Evolutionary conservation across 2,329 filamentous ascomycete genomes (phyloP).

Genomic region (Aspergillus costaricaensis): DNA sequence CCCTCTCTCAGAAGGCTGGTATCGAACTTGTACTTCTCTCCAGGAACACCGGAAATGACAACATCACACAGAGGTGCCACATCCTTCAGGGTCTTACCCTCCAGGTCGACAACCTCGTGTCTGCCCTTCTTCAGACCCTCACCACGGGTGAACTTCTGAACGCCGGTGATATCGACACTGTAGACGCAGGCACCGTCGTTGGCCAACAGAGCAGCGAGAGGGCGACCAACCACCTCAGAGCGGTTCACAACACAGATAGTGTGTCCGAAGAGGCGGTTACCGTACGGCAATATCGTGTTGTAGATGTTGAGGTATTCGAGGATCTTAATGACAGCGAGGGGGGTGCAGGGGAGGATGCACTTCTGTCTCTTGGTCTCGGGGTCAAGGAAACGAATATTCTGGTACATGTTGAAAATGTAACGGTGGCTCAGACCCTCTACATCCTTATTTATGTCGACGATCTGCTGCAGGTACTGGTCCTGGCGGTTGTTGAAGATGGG

Average conservation of each 20-base stretch:
- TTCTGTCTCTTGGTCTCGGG: slow-evolving; percentile 68
- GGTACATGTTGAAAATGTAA: slow-evolving; percentile 99
- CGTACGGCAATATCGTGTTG: slow-evolving; percentile 89
- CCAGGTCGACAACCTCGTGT: slow-evolving; percentile 84
- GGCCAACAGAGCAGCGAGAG: slow-evolving; percentile 86
- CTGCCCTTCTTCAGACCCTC: slow-evolving; percentile 80
- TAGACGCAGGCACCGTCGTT: slow-evolving; percentile 97
- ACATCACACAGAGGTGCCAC: slow-evolving; percentile 88
- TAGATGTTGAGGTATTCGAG: slow-evolving; percentile 95
- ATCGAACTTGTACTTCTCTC: slow-evolving; percentile 86
- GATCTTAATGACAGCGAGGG: slow-evolving; percentile 94
- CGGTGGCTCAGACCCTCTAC: slow-evolving; percentile 92
- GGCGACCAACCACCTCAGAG: slow-evolving; percentile 91
- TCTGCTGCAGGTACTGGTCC: slow-evolving; percentile 94
- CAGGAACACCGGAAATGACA: slow-evolving; percentile 88
- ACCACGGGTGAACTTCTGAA: slow-evolving; percentile 89
- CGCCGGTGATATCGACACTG: slow-evolving; percentile 87
- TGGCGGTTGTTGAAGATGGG: slow-evolving; percentile 90
- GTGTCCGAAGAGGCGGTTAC: slow-evolving; percentile 89
- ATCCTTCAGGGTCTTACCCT: slow-evolving; percentile 75
- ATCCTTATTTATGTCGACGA: slow-evolving; percentile 86
- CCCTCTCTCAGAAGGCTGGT: slow-evolving; percentile 81
- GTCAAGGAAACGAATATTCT: slow-evolving; percentile 95
- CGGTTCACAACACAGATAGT: slow-evolving; percentile 96
- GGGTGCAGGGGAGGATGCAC: slow-evolving; percentile 92